Percentiles rank a stretch among this genome's conserved stretches.
Conservation (phyloP, 441 rosid species). For the Eruca vesicaria region DNA sequence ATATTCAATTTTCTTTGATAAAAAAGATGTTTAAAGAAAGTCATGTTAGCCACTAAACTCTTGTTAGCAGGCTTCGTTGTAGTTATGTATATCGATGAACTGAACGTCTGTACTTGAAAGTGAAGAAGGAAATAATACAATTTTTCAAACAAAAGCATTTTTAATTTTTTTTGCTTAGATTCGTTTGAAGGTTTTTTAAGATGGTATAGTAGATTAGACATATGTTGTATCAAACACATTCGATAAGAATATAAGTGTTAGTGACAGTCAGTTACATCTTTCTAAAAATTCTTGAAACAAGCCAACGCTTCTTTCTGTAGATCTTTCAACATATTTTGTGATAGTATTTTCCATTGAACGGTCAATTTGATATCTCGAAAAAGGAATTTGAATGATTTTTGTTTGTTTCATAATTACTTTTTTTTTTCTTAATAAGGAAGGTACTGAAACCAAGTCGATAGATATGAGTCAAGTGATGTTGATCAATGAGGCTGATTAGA, state of each 20-base stretch:
- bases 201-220: slow-evolving; percentile 2
- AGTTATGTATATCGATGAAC: not conserved
- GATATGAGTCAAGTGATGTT: not conserved
- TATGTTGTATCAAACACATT: slow-evolving; percentile 1
- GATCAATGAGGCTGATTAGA: not conserved
- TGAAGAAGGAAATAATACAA: not conserved
- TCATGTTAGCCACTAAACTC: not conserved
- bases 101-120: not conserved
- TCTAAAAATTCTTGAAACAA: not conserved
- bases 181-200: no score
- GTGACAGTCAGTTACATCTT: slow-evolving; percentile 9
- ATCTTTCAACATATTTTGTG: not conserved
- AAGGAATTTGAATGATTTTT: not conserved
- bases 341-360: not conserved
- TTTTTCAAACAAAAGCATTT: not conserved
- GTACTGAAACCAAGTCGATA: not conserved
- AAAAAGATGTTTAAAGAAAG: not conserved
- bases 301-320: not conserved
- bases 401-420: not conserved
- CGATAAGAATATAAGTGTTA: slow-evolving; percentile 13
- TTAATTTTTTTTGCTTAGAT: no score
- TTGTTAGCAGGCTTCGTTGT: not conserved
- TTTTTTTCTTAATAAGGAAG: no score
- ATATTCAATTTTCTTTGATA: not conserved
- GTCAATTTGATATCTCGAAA: slow-evolving; percentile 6